phyloP scores from a whole-genome alignment of 148 eudicot genomes.

The Selenicereus undatus region DNA sequence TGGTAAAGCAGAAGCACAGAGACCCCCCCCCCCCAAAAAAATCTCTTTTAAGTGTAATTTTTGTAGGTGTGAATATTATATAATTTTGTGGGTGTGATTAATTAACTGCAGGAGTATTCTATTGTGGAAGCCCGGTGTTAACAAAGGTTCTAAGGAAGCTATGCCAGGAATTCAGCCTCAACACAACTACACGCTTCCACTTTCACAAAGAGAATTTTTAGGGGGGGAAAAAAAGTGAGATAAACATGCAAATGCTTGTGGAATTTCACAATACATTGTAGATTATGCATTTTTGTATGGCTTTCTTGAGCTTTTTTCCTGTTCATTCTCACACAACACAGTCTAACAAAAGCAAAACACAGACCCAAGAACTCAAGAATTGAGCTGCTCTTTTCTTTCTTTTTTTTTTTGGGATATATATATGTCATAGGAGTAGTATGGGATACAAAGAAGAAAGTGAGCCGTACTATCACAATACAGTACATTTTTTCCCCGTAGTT shows the following conservation, averaged over 20 bases:
- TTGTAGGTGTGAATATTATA: background rate
- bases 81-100: background rate
- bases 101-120: conserved; percentile 77
- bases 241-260: background rate
- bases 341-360: conserved; percentile 6
- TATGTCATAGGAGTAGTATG: conserved; percentile 18
- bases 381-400: background rate
- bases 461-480: background rate
- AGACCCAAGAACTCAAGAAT: background rate
- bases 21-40: no score
- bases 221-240: background rate
- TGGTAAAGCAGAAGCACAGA: no score
- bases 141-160: conserved; percentile 58
- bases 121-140: conserved; percentile 79
- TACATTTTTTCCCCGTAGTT: background rate
- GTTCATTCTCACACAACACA: conserved; percentile 14
- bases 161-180: conserved; percentile 76
- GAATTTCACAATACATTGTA: conserved; percentile 13
- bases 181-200: conserved; percentile 64
- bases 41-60: no score
- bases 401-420: background rate
- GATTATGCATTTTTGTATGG: conserved; percentile 16
- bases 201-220: conserved; percentile 97
- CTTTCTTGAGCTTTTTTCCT: background rate
- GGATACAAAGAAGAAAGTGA: conserved; percentile 6